Percentiles rank a stretch among this genome's conserved stretches.
These are phyloP conservation scores for Ogataea chonburiensis DNA, from an alignment of 805 yeast species.

Conservation along the genomic window DNA sequence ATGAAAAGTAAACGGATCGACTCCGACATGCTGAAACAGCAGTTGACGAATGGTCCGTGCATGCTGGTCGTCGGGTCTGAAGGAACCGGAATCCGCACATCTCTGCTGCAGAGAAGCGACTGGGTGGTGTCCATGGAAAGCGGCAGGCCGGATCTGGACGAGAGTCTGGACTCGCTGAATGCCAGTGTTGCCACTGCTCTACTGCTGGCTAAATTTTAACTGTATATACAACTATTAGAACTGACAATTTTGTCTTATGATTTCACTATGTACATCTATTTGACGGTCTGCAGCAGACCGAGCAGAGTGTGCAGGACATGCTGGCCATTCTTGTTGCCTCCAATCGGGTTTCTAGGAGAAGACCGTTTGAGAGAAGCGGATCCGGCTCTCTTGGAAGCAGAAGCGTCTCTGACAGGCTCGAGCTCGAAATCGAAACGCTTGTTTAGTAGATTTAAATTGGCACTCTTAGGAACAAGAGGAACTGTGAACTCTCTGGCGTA, in stretches of 20 bases:
- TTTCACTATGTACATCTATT: conserved; percentile 14
- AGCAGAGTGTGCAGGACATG: conserved; percentile 25
- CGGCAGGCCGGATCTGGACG: conserved; percentile 26
- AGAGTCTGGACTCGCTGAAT: conserved; percentile 71
- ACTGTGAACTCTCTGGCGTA: conserved; percentile 31
- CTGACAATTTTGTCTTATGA: no score
- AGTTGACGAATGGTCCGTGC: conserved; percentile 54
- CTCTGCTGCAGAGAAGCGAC: conserved; percentile 58
- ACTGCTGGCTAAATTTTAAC: conserved; percentile 39
- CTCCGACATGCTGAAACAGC: conserved; percentile 41
- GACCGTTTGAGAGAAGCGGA: conserved; percentile 18
- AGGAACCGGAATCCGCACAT: conserved; percentile 76
- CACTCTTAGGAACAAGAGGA: conserved; percentile 30
- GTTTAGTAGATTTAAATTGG: conserved; percentile 25
- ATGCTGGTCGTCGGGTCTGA: conserved; percentile 82
- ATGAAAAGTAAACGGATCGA: conserved; percentile 36
- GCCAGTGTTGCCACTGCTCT: conserved; percentile 89
- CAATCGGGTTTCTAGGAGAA: conserved; percentile 24
- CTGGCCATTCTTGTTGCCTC: conserved; percentile 22
- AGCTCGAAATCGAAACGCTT: conserved; percentile 25
- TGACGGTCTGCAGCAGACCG: conserved; percentile 24
- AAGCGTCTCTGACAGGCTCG: conserved; percentile 24
- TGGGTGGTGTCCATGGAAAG: conserved; percentile 42
- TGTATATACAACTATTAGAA: no score
- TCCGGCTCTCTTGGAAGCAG: conserved; percentile 9